These are phyloP conservation scores for Cytospora piceicola DNA, from an alignment of 2,329 filamentous ascomycete species.

Conservation along the genomic window DNA sequence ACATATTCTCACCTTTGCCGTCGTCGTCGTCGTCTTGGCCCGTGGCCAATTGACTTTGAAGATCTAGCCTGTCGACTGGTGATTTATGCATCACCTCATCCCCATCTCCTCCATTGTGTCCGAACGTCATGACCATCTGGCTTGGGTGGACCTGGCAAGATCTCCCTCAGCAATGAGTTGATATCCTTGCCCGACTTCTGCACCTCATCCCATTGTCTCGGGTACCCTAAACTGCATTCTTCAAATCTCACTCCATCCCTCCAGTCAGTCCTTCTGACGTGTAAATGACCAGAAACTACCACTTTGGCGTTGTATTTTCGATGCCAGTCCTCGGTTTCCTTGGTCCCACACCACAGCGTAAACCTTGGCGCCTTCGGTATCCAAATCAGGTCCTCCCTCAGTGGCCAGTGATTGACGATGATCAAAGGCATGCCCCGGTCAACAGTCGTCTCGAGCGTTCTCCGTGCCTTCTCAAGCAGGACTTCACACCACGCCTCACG, in stretches of 20 bases:
- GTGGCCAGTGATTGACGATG: slow-evolving; percentile 45
- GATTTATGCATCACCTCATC: slow-evolving; percentile 9
- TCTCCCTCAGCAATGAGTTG: slow-evolving; percentile 43
- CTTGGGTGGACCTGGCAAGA: slow-evolving; percentile 32
- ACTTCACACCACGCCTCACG: slow-evolving; percentile 42
- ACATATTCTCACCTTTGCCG: too few species aligned
- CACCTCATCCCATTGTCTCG: slow-evolving; percentile 42
- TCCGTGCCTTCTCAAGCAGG: slow-evolving; percentile 37
- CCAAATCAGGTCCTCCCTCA: slow-evolving; percentile 42
- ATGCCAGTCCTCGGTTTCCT: slow-evolving; percentile 43
- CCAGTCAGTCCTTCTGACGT: slow-evolving; percentile 46
- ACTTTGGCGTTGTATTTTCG: slow-evolving; percentile 41
- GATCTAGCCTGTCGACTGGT: not conserved
- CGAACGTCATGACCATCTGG: slow-evolving; percentile 21
- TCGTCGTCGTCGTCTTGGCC: not conserved
- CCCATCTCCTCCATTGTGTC: slow-evolving; percentile 28
- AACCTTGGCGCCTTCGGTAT: slow-evolving; percentile 44
- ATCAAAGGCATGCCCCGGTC: slow-evolving; percentile 35
- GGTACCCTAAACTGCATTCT: slow-evolving; percentile 45
- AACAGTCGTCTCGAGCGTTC: slow-evolving; percentile 37
- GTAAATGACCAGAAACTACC: slow-evolving; percentile 44
- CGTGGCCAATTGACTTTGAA: not conserved
- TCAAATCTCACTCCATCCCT: slow-evolving; percentile 43
- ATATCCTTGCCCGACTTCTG: slow-evolving; percentile 38
- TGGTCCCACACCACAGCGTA: slow-evolving; percentile 45